Base-by-base conservation (phyloP, 805 yeast genomes). In the Zygosaccharomyces gambellarensis region DNA sequence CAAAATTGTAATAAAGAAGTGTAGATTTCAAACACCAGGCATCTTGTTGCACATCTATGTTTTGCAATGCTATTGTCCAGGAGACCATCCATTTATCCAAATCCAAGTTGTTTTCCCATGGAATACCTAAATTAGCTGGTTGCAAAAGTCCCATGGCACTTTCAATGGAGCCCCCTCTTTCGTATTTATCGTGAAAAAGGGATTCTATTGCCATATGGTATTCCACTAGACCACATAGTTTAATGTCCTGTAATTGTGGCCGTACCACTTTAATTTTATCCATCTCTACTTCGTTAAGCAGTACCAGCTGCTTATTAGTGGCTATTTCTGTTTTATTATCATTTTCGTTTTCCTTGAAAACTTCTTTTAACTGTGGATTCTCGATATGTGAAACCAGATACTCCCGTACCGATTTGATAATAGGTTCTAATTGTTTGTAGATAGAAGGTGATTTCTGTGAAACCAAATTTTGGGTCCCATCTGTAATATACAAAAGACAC, bases 21-120 rank as follows among this genome's bases (percentile, higher is more conserved):
- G 88, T 82, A 1, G 86, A 81, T 57, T 83, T 83, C 0, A 85
- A 77, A 8, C 85, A 79, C 90, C 90, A 83, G 0, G 74, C 66
- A 34, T 81, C 78, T 43, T 63, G 60, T 27, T 67, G 67, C 17
- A 65, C 69, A 44, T 74, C 74, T 43, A 79, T 74, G 1, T 87
- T 85, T 3, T 85, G 78, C 19, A 83, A 66, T 36, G 83, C 64
- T 9, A 84, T 86, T 0, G 90, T 81, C 90, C 90, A 83, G 19
- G 83, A 82, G 4, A 83, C 87, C 87, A 83, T 83, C 90, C 90
- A 83, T 63, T 78, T 81, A 59, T 83, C 90, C 32, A 83, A 65
- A 50, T 82, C 87, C 49, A 83, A 64, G 59, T 83, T 83, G 5
- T 82, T 76, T 55, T 77, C 79, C 60, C 85, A 83, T 0, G 88